Percentiles rank a stretch among this genome's conserved stretches.
phyloP scores from a whole-genome alignment of 768 basidiomycete species.

The Nidula microcarpa region DNA sequence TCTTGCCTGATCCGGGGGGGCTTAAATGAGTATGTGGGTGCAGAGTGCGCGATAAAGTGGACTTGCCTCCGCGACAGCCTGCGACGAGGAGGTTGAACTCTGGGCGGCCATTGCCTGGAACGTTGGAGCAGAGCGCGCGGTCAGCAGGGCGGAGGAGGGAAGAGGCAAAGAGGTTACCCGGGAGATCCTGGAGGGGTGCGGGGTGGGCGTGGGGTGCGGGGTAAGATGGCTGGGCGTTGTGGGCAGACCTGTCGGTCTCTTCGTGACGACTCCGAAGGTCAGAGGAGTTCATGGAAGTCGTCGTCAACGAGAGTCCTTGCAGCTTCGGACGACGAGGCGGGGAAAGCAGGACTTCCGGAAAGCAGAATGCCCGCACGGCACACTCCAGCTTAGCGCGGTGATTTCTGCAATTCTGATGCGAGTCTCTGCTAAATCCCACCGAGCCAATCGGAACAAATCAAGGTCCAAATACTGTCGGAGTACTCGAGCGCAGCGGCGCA shows the following conservation, averaged over 20 bases:
- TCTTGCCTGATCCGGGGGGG: conserved; percentile 64
- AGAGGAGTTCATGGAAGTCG: conserved; percentile 51
- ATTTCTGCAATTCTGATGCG: conserved; percentile 53
- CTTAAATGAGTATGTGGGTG: conserved; percentile 12
- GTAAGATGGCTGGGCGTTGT: conserved; percentile 13
- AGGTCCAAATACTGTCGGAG: conserved; percentile 20
- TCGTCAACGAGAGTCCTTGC: conserved; percentile 28
- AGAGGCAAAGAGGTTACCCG: conserved; percentile 25
- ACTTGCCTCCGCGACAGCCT: conserved; percentile 67
- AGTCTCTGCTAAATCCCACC: conserved; percentile 49
- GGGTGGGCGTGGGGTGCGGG: conserved; percentile 14
- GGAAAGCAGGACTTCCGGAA: conserved; percentile 59
- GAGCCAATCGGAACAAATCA: conserved; percentile 62
- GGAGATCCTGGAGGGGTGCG: conserved; percentile 25
- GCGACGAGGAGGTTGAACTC: conserved; percentile 75
- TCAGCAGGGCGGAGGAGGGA: conserved; percentile 11
- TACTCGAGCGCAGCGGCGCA: neutral
- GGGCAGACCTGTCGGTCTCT: conserved; percentile 27
- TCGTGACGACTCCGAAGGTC: conserved; percentile 49
- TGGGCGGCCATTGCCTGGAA: conserved; percentile 29
- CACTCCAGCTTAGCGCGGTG: conserved; percentile 60
- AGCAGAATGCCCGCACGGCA: conserved; percentile 60
- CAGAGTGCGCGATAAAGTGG: conserved; percentile 8
- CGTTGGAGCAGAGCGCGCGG: conserved; percentile 8
- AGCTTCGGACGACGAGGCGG: conserved; percentile 38